These are phyloP conservation scores for Cyberlindnera euphorbiae DNA, from an alignment of 805 yeast species.

Conservation along the genomic window DNA sequence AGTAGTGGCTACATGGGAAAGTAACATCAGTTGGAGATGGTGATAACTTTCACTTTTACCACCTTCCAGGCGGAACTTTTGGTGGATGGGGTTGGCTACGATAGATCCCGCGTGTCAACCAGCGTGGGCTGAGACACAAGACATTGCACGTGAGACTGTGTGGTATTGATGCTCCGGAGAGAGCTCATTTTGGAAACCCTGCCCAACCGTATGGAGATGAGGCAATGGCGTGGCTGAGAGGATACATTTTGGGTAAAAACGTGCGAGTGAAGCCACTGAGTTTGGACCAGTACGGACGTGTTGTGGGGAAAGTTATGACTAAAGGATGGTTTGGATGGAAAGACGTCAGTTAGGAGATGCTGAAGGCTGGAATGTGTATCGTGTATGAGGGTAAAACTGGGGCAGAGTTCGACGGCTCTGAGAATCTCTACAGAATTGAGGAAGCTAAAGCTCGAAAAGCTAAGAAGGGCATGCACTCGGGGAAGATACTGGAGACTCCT, in stretches of 20 bases:
- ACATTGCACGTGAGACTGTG: slow-evolving; percentile 81
- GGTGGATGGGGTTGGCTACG: slow-evolving; percentile 96
- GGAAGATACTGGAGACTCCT: slow-evolving; percentile 57
- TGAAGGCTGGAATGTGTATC: slow-evolving; percentile 74
- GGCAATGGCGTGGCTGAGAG: slow-evolving; percentile 72
- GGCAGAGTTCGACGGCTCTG: slow-evolving; percentile 83
- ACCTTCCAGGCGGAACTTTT: slow-evolving; percentile 84
- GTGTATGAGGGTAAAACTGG: slow-evolving; percentile 81
- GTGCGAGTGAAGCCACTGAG: slow-evolving; percentile 75
- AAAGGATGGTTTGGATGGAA: slow-evolving; percentile 59
- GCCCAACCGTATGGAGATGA: slow-evolving; percentile 87
- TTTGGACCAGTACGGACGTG: slow-evolving; percentile 84
- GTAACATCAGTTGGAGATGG: slow-evolving; percentile 95
- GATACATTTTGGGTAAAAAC: slow-evolving; percentile 57
- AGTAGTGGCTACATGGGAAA: slow-evolving; percentile 52
- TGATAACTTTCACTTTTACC: slow-evolving; percentile 88
- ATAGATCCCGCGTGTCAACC: slow-evolving; percentile 50
- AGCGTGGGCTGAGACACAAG: slow-evolving; percentile 44
- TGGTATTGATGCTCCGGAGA: slow-evolving; percentile 96
- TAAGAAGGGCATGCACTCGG: slow-evolving; percentile 67
- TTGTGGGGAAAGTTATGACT: slow-evolving; percentile 65
- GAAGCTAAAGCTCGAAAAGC: slow-evolving; percentile 56
- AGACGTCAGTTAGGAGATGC: slow-evolving; percentile 87
- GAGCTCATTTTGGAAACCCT: slow-evolving; percentile 90
- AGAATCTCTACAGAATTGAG: slow-evolving; percentile 48